Base-by-base conservation (phyloP, 163 green algal species). In the Botryococcus braunii region DNA sequence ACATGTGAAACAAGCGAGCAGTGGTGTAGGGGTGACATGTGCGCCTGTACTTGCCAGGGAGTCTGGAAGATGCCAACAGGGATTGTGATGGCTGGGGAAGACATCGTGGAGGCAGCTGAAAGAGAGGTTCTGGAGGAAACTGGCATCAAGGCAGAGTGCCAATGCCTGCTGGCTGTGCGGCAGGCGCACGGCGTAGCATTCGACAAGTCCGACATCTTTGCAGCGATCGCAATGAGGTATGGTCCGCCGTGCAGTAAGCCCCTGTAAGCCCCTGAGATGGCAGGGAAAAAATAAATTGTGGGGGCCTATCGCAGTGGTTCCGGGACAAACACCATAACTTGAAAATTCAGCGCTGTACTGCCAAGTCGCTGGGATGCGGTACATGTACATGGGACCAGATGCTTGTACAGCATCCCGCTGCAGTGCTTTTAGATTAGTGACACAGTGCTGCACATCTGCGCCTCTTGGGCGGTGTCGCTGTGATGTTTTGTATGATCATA, bases 1-100 rank as follows among this genome's bases (percentile, higher is more conserved):
- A n/a, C n/a, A n/a, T n/a, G n/a, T n/a, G n/a, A n/a, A n/a, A n/a
- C n/a, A n/a, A n/a, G n/a, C n/a, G n/a, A n/a, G n/a, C n/a, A n/a
- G n/a, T n/a, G n/a, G n/a, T n/a, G n/a, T n/a, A n/a, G n/a, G n/a
- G n/a, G n/a, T n/a, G n/a, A n/a, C n/a, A 13, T 48, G 58, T 43
- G 58, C 58, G 43, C 57, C 6, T 23, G 9, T 60, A 2, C 35
- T 6, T 8, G 4, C 9, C 66, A 72, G 55, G 74, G 77, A 32
- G 72, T 94, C 2, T 95, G 88, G 88, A 95, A 95, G 74, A 88
- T 95, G 75, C 82, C 83, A n/a, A 95, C 88, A 13, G 88, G 88
- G 0, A 69, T 92, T 25, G 79, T 88, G 29, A 48, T 80, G 35
- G 60, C 62, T 31, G 84, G 83, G 0, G 89, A 95, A 70, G 85